Evolutionary conservation across 345 rosid genomes (phyloP), one percentile per base, ranked within the genome.

Genomic region (Hypericum perforatum): DNA sequence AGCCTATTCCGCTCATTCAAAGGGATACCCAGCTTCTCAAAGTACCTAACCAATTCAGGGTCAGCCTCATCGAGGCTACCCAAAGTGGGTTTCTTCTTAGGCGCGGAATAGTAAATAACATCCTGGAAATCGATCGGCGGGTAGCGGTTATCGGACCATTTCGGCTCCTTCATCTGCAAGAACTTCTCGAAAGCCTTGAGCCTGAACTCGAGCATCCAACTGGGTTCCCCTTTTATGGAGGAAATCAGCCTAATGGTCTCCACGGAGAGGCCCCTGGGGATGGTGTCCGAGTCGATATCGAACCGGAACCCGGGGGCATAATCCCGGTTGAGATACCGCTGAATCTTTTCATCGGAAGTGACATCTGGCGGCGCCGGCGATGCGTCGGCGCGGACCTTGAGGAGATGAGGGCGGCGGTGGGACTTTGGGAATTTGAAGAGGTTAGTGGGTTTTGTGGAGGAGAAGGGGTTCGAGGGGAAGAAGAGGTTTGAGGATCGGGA

Each of bases 21-120:
- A 62, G 95, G 87, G 16, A 84, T 74, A 45, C 89, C 86, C 41
- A 85, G 39, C 45, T 70, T 87, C 40, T 85, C 88, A 60, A 85
- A 91, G 70, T 91, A 87, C 75, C 15, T 79, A 39, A 87, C 51
- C 37, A 82, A 70, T 62, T 79, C 81, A 3, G 98, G 98, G 58
- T 88, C 95, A 43, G 83, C 96, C 76, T 91, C 95, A 41, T 91
- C 95, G 6, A 87, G 70, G 62, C 88, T 81, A 51, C 79, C 82
- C 79, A 85, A 75, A 56, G 79, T 67, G 2, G 89, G 88, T 54
- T 91, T 91, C 77, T 71, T 85, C 59, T 83, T 78, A 7, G 96
- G 90, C 48, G 96, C 98, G 5, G 98, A 88, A 64, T 92, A 85
- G 61, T 85, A 92, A 63, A 95, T 85, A 12, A 91, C 58, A 56